Conservation (phyloP, 1,284 basidiomycete species). For the Naganishia cerealis region DNA sequence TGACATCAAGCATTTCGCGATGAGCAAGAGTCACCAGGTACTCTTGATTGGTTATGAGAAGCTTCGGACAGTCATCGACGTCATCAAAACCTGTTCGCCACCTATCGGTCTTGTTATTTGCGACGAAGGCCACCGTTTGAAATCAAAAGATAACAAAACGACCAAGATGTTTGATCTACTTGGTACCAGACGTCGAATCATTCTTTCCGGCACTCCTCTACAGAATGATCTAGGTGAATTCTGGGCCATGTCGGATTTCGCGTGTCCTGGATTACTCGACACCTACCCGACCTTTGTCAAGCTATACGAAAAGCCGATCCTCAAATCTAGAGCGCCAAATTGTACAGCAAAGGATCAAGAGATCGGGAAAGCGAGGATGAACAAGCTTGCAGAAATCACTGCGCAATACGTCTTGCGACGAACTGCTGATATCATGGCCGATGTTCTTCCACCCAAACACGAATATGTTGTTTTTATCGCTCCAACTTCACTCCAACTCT, state of each 20-base stretch:
- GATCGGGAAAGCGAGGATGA: conserved; percentile 69
- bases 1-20: conserved; percentile 66
- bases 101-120: conserved; percentile 91
- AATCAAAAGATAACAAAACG: conserved; percentile 85
- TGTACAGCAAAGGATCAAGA: conserved; percentile 70
- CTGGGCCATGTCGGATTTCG: conserved; percentile 94
- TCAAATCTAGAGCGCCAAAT: conserved; percentile 78
- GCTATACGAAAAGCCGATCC: conserved; percentile 84
- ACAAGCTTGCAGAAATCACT: conserved; percentile 74
- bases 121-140: conserved; percentile 95
- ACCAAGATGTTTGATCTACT: conserved; percentile 82
- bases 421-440: conserved; percentile 75
- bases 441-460: conserved; percentile 86
- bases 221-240: conserved; percentile 96
- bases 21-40: conserved; percentile 71
- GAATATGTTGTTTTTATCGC: conserved; percentile 92
- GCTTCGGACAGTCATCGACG: conserved; percentile 49
- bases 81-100: conserved; percentile 58
- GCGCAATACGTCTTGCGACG: conserved; percentile 86
- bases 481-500: conserved; percentile 75
- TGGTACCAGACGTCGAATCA: conserved; percentile 68
- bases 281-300: conserved; percentile 69
- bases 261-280: conserved; percentile 81
- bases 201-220: conserved; percentile 94
- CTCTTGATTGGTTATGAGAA: conserved; percentile 93